These are phyloP conservation scores for Eucalyptus melliodora DNA, from an alignment of 345 rosid genomes.

Conservation along the genomic window DNA sequence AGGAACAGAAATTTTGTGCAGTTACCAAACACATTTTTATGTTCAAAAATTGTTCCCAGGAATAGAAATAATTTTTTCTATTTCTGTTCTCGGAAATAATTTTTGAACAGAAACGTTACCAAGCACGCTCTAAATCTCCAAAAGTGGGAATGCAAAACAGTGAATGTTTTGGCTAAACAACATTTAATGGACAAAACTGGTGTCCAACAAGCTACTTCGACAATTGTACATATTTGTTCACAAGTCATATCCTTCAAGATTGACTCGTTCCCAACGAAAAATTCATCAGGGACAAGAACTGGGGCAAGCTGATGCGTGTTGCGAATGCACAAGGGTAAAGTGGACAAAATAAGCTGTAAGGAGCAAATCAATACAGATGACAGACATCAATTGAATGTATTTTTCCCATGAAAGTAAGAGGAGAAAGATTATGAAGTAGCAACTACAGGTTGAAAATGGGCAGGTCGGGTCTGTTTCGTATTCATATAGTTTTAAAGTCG, in stretches of 20 bases:
- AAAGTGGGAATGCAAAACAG: background rate
- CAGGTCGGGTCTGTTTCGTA: background rate
- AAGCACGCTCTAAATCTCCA: accelerated
- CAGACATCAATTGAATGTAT: background rate
- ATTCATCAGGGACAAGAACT: background rate
- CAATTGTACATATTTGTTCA: background rate
- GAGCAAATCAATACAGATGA: background rate
- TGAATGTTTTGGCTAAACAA: background rate
- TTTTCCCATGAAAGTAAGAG: background rate
- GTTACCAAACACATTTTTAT: too few relatives aligned
- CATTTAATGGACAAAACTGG: background rate
- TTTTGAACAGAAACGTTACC: too few relatives aligned
- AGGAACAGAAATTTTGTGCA: accelerated
- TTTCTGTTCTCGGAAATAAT: too few relatives aligned
- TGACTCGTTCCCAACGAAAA: too few relatives aligned
- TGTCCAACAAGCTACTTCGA: background rate
- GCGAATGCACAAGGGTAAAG: background rate
- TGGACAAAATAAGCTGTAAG: background rate
- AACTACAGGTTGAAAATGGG: background rate
- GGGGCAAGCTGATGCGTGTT: background rate
- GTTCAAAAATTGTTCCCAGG: accelerated
- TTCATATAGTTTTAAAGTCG: background rate
- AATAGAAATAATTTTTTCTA: too few relatives aligned
- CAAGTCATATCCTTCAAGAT: background rate
- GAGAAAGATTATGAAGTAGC: background rate